Conservation (phyloP, 257 asterid species). For the Salvia hispanica region DNA sequence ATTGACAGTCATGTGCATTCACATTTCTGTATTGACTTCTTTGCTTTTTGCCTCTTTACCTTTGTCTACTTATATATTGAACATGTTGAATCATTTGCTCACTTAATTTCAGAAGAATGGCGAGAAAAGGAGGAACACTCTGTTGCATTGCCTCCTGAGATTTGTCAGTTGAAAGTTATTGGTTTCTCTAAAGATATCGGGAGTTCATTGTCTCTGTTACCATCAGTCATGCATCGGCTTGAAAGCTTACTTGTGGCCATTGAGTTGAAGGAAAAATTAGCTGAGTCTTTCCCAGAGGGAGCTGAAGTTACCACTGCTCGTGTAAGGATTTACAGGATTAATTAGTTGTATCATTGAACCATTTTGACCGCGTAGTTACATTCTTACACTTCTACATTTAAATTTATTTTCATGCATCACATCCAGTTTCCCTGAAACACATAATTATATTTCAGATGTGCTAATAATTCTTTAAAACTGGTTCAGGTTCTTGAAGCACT, state of each 20-base stretch:
- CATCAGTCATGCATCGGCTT: constrained; percentile 89
- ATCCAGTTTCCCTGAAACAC: constrained; percentile 14
- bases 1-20: neutral
- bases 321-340: constrained; percentile 50
- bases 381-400: constrained; percentile 19
- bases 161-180: constrained; percentile 86
- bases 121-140: constrained; percentile 91
- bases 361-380: constrained; percentile 9
- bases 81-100: constrained; percentile 32
- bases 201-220: constrained; percentile 87
- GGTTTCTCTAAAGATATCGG: constrained; percentile 98
- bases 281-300: constrained; percentile 84
- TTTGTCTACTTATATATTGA: constrained; percentile 10
- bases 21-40: neutral
- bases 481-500: constrained; percentile 97
- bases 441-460: constrained; percentile 23
- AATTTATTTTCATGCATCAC: constrained; percentile 10
- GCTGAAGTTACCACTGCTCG: constrained; percentile 61
- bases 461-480: constrained; percentile 34
- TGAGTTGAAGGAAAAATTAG: constrained; percentile 69
- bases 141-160: constrained; percentile 88
- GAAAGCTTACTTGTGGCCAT: constrained; percentile 88
- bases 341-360: constrained; percentile 12
- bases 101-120: constrained; percentile 45
- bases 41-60: constrained; percentile 1